Base-by-base conservation (phyloP, 1,284 basidiomycete genomes). In the Ganoderma resinaceum region DNA sequence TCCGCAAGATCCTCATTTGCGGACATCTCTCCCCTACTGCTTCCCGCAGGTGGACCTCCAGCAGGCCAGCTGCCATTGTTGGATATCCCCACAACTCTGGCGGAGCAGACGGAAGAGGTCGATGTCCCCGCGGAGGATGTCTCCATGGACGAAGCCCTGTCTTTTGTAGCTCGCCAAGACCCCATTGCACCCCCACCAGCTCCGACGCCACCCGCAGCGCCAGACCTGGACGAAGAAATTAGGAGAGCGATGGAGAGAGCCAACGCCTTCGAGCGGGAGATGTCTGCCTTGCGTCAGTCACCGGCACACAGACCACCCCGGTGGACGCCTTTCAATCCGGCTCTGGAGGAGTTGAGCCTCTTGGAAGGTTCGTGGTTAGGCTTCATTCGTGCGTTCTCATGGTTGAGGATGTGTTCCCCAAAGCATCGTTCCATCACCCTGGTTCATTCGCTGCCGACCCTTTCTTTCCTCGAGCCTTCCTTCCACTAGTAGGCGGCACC, bases 191-290 rank as follows among this genome's bases (percentile, higher is more conserved):
- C 59, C 5, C 68, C 46, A 31, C 7, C 52, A n/a, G 46, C 55
- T 16, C 53, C 49, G 9, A 12, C 40, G 20, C 46, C 64, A 31
- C n/a, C 61, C 23, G 33, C 60, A n/a, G 18, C n/a, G 3, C 2
- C 58, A 31, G 43, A 46, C 16, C 38, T 18, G 29, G n/a, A 62
- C 7, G 67, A 67, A 18, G 55, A 67, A n/a, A 62, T 70, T 12
- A 18, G 63, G 6, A 49, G 58, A 31, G 60, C 64, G 20, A 46
- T 73, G 33, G 72, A 73, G 61, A 65, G 72, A 23, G 66, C 37
- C n/a, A 57, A 26, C 52, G 72, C 64, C 0, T 73, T 73, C 35
- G 70, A 73, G 40, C 69, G 69, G 31, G 69, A 70, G 66, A 71
- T 73, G 52, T 59, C 69, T 14, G 67, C 63, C 9, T 29, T 73